A percentile compares a stretch with the other conserved stretches of the same genome.
phyloP scores from a whole-genome alignment of 441 rosid genomes.

The Gossypium gossypioides region DNA sequence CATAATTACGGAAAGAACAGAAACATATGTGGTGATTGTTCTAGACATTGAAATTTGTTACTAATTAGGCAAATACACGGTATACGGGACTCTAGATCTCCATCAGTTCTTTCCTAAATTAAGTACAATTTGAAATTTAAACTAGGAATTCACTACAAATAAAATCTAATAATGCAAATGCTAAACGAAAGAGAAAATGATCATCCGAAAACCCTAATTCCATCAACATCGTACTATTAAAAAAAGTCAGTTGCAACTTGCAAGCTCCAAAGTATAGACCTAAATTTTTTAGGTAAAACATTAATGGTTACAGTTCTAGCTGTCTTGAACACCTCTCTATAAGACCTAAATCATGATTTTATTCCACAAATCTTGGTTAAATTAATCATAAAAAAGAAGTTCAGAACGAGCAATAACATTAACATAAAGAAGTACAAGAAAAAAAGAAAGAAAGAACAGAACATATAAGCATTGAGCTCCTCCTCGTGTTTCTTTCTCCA shows the following conservation, averaged over 20 bases:
- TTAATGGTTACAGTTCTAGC: background rate
- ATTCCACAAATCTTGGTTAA: background rate
- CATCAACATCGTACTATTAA: background rate
- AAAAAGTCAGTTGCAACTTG: background rate
- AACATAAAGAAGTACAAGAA: background rate
- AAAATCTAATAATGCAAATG: background rate
- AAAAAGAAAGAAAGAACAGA: background rate
- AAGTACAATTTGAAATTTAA: slow-evolving; percentile 1
- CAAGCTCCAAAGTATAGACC: background rate
- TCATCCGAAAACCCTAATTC: background rate
- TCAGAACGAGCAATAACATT: background rate
- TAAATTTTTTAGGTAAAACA: background rate
- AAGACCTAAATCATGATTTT: background rate
- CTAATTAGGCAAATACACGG: background rate
- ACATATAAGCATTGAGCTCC: background rate
- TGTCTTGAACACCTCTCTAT: background rate
- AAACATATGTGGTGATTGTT: background rate
- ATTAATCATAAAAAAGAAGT: background rate
- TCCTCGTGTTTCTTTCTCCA: background rate
- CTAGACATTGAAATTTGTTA: background rate
- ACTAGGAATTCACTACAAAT: background rate
- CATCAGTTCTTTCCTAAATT: background rate
- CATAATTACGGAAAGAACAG: background rate
- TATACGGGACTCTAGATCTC: background rate
- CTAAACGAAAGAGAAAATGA: background rate